Conservation (phyloP, 202 grass and related monocot species). For the Carex arenaria region DNA sequence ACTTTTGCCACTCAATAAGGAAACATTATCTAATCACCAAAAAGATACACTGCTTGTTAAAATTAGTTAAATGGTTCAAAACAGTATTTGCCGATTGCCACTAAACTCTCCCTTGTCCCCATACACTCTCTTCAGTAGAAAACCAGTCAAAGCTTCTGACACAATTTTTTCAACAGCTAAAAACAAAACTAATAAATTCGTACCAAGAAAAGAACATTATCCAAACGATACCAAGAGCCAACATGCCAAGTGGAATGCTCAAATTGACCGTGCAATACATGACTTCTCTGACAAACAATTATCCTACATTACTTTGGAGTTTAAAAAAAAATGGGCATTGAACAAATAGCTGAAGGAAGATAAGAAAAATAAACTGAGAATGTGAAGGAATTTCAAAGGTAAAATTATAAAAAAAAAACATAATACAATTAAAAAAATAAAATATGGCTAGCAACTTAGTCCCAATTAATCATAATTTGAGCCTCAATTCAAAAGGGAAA, state of each 20-base stretch:
- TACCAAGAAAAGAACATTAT: background rate
- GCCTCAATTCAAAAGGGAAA: background rate
- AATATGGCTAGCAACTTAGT: background rate
- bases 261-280: background rate
- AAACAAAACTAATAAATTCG: slow-evolving; percentile 1
- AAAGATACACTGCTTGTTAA: background rate
- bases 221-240: background rate
- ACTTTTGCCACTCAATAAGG: slow-evolving; percentile 17
- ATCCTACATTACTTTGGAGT: background rate
- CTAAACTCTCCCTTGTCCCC: background rate
- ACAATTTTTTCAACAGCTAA: background rate
- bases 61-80: background rate
- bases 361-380: background rate
- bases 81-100: background rate
- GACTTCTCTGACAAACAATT: background rate
- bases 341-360: background rate
- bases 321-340: background rate
- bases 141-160: slow-evolving; percentile 5
- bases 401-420: background rate
- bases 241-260: background rate
- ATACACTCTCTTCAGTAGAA: background rate
- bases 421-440: background rate
- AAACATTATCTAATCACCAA: background rate
- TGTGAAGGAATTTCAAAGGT: background rate
- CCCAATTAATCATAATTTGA: background rate